These are phyloP conservation scores for Firmiana major DNA, from an alignment of 345 rosid species.

Conservation along the genomic window DNA sequence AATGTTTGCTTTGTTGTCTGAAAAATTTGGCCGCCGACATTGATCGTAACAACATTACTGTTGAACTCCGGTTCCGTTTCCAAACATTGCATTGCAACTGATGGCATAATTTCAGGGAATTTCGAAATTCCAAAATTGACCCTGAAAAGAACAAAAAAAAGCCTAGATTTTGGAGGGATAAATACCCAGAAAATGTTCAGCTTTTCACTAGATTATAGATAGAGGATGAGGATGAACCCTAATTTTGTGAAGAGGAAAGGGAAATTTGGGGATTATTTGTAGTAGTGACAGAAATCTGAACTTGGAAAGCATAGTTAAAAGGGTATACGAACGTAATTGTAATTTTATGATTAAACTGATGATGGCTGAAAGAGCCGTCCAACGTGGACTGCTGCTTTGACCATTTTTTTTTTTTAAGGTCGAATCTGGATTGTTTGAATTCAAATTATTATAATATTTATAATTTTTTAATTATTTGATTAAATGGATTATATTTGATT, in stretches of 20 bases:
- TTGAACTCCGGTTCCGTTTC: slow-evolving; percentile 26
- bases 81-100: background rate
- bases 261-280: background rate
- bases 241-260: background rate
- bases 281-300: background rate
- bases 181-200: background rate
- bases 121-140: background rate
- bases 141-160: background rate
- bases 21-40: slow-evolving; percentile 73
- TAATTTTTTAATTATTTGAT: too few species aligned
- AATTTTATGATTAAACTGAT: too few species aligned
- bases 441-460: too few species aligned
- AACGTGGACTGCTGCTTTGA: too few species aligned
- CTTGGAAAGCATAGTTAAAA: too few species aligned
- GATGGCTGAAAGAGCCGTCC: too few species aligned
- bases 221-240: background rate
- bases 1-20: slow-evolving; percentile 85
- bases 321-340: too few species aligned
- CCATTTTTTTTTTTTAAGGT: too few species aligned
- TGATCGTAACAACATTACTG: slow-evolving; percentile 43
- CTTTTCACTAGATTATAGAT: background rate
- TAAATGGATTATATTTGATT: background rate
- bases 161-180: too few species aligned
- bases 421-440: too few species aligned
- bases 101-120: background rate